A percentile compares a stretch with the other conserved stretches of the same genome.
Conservation (phyloP, 352 stramenopile genomes). For the Paralagenidium karlingii region DNA sequence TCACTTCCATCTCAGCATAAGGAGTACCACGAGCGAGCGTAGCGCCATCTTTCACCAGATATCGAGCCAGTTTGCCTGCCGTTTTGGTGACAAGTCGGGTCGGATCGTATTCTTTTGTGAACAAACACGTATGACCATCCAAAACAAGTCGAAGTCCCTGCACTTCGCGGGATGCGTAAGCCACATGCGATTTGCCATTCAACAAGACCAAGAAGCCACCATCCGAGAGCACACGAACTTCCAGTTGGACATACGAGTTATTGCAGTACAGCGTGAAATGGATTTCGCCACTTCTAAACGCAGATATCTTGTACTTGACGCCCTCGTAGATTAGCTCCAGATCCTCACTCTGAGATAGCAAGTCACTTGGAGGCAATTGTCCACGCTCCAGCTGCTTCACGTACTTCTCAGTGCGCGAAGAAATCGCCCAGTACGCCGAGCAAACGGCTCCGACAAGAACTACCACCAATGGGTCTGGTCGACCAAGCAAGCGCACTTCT, state of each 20-base stretch:
- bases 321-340: conserved; percentile 98
- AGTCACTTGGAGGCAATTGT: conserved; percentile 84
- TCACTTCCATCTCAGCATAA: conserved; percentile 92
- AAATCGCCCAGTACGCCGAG: conserved; percentile 69
- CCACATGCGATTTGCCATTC: conserved; percentile 94
- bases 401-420: conserved; percentile 60
- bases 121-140: conserved; percentile 94
- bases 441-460: conserved; percentile 83
- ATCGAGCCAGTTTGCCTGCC: conserved; percentile 98
- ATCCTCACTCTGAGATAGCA: conserved; percentile 75
- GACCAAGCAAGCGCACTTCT: conserved; percentile 74
- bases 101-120: conserved; percentile 99
- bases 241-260: conserved; percentile 83
- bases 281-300: conserved; percentile 82
- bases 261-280: conserved; percentile 88
- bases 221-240: conserved; percentile 95
- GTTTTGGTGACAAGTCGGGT: conserved; percentile 96
- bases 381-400: conserved; percentile 77
- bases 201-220: conserved; percentile 97
- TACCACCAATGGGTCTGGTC: conserved; percentile 74
- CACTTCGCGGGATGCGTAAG: conserved; percentile 89
- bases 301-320: conserved; percentile 96
- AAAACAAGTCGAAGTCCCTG: conserved; percentile 87
- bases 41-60: conserved; percentile 94
- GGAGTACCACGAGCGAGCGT: conserved; percentile 76